phyloP scores from a whole-genome alignment of 2,329 filamentous ascomycete species.

The Epichloe glyceriae region DNA sequence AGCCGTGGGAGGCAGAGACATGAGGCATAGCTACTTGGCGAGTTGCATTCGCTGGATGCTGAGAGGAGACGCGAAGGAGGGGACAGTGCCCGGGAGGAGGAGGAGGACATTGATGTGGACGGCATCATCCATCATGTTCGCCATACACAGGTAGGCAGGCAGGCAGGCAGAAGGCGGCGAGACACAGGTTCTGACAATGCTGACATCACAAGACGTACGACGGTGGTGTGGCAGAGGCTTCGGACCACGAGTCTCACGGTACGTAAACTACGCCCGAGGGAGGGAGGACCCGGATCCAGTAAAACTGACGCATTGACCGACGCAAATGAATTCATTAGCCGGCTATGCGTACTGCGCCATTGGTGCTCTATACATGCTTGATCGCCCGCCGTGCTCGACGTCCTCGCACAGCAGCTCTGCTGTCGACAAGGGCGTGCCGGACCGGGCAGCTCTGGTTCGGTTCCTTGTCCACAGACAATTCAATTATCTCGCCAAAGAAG shows the following conservation, averaged over 20 bases:
- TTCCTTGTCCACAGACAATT: conserved; percentile 57
- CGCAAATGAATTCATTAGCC: conserved; percentile 31
- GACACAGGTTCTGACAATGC: not conserved
- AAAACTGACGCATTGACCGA: not conserved
- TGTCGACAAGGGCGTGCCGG: conserved; percentile 23
- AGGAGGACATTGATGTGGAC: conserved; percentile 64
- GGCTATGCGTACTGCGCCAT: conserved; percentile 88
- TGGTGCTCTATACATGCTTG: conserved; percentile 63
- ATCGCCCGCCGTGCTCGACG: conserved; percentile 35
- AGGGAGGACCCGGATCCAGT: not conserved
- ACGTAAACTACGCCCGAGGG: conserved; percentile 14
- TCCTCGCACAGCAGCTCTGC: conserved; percentile 8
- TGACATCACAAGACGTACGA: conserved; percentile 53
- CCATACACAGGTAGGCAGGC: conserved; percentile 35
- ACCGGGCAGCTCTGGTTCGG: conserved; percentile 21
- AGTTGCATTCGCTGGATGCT: conserved; percentile 73
- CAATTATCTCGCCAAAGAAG: conserved; percentile 35
- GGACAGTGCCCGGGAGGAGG: conserved; percentile 41
- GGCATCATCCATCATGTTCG: conserved; percentile 58
- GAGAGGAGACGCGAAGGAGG: conserved; percentile 42
- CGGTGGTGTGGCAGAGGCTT: conserved; percentile 68
- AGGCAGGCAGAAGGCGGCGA: not conserved
- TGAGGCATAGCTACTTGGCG: conserved; percentile 79
- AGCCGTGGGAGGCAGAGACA: conserved; percentile 69
- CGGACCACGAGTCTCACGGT: conserved; percentile 75